Evolutionary conservation across 257 asterid genomes (phyloP).

Genomic region (Rauvolfia tetraphylla): DNA sequence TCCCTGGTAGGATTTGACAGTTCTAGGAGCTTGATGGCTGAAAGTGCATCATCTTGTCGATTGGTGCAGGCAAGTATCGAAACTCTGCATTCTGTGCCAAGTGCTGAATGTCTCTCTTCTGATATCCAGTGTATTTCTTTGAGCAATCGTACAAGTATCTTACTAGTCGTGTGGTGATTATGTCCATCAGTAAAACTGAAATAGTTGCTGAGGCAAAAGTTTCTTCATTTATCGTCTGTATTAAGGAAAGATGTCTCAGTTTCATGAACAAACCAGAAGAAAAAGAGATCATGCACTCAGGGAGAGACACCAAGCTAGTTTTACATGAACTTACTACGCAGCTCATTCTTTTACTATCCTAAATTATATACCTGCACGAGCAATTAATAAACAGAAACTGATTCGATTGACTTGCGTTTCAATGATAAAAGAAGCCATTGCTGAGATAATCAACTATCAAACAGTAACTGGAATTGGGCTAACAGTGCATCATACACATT

Average conservation of each 20-base stretch:
- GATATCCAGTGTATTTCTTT: constrained; percentile 57
- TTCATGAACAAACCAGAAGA: not conserved
- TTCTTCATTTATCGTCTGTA: constrained; percentile 71
- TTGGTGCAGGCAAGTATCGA: constrained; percentile 52
- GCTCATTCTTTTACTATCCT: not conserved
- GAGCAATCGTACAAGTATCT: constrained; percentile 49
- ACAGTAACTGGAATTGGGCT: too few species aligned
- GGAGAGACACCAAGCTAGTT: constrained; percentile 1
- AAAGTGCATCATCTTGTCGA: constrained; percentile 53
- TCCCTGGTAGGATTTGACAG: constrained; percentile 50
- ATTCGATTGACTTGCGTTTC: not conserved
- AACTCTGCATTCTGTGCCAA: constrained; percentile 48
- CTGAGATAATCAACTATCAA: not conserved
- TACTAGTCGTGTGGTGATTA: constrained; percentile 30
- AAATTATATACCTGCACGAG: not conserved
- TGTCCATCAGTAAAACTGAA: constrained; percentile 49
- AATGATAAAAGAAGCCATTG: not conserved
- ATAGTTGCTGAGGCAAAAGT: constrained; percentile 54
- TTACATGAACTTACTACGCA: not conserved
- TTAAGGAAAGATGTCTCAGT: not conserved
- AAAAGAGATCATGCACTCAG: not conserved
- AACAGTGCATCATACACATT: not conserved
- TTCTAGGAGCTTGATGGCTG: constrained; percentile 42
- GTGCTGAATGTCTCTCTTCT: constrained; percentile 63
- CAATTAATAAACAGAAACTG: not conserved